Percentiles rank a stretch among this genome's conserved stretches.
Evolutionary conservation across 73 alveolate species (phyloP).

Genomic region (Effrenium voratum): DNA sequence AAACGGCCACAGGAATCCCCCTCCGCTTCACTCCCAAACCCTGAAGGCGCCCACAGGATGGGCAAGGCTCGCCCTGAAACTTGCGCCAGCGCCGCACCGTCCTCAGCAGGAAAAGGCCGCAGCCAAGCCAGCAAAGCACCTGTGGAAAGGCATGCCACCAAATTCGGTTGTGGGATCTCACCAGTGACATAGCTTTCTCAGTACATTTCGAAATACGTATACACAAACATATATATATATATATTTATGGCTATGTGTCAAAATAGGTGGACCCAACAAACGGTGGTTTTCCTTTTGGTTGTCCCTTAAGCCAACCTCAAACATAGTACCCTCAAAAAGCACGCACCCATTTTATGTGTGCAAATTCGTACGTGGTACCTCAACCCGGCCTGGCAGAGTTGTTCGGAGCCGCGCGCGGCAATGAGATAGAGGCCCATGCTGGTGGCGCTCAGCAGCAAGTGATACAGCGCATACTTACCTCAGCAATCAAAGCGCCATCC

Average conservation of each 20-base stretch:
- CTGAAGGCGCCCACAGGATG: not conserved
- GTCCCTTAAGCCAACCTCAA: not conserved
- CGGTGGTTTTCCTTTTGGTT: not conserved
- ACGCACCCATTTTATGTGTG: not conserved
- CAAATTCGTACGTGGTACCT: not conserved
- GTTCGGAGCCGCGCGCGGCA: conserved; percentile 50
- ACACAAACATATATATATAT: not conserved
- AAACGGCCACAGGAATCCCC: too few relatives aligned
- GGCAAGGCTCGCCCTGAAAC: not conserved
- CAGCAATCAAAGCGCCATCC: too few relatives aligned
- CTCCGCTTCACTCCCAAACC: too few relatives aligned
- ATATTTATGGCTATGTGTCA: not conserved
- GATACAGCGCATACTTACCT: conserved; percentile 70
- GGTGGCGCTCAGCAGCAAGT: conserved; percentile 32
- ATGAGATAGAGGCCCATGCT: conserved; percentile 23
- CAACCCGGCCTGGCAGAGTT: conserved; percentile 33
- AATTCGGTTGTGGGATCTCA: not conserved
- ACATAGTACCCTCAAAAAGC: not conserved
- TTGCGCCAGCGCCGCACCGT: not conserved
- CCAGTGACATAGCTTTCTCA: not conserved
- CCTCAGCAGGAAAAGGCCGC: conserved; percentile 57
- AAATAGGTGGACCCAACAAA: not conserved
- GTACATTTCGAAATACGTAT: not conserved
- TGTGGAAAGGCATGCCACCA: not conserved
- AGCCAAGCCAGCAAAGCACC: conserved; percentile 89